phyloP scores from a whole-genome alignment of 371 early-diverging fungal species.

The Coemansia sp. region DNA sequence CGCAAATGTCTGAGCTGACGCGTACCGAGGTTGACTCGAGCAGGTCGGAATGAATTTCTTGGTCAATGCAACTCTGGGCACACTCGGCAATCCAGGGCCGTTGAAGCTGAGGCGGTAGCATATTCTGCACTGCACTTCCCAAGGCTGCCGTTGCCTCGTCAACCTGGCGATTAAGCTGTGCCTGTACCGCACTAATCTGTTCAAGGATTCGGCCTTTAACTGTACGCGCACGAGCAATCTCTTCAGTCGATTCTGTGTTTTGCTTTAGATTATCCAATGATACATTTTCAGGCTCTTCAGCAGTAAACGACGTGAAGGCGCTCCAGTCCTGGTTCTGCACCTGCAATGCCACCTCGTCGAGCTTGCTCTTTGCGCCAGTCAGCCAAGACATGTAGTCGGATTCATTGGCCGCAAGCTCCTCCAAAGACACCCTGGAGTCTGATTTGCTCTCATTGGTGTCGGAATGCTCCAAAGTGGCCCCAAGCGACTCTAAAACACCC shows the following conservation, averaged over 20 bases:
- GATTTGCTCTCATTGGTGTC: neutral
- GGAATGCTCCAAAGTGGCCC: neutral
- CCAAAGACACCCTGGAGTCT: neutral
- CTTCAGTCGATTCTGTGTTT: neutral
- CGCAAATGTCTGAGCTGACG: constrained; percentile 21
- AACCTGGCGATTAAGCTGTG: constrained; percentile 16
- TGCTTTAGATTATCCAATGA: neutral
- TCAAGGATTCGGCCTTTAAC: constrained; percentile 13
- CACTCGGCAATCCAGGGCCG: constrained; percentile 35
- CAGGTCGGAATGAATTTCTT: constrained; percentile 26
- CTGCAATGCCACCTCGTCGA: constrained; percentile 18
- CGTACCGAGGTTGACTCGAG: constrained; percentile 28
- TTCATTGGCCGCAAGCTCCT: neutral
- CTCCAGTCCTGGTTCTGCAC: constrained; percentile 19
- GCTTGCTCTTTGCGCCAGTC: constrained; percentile 9
- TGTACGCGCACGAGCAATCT: neutral
- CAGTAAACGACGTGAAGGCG: neutral
- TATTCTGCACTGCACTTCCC: constrained; percentile 21
- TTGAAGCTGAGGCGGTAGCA: constrained; percentile 41
- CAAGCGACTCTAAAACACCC: constrained; percentile 9
- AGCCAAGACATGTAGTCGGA: constrained; percentile 20
- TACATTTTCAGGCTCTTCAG: neutral
- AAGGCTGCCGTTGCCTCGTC: constrained; percentile 21
- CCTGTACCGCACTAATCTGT: constrained; percentile 19
- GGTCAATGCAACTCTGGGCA: constrained; percentile 29